Percentiles rank a stretch among this genome's conserved stretches.
phyloP scores from a whole-genome alignment of 2,329 filamentous ascomycete genomes.

The Chaetomiaceae sp. region DNA sequence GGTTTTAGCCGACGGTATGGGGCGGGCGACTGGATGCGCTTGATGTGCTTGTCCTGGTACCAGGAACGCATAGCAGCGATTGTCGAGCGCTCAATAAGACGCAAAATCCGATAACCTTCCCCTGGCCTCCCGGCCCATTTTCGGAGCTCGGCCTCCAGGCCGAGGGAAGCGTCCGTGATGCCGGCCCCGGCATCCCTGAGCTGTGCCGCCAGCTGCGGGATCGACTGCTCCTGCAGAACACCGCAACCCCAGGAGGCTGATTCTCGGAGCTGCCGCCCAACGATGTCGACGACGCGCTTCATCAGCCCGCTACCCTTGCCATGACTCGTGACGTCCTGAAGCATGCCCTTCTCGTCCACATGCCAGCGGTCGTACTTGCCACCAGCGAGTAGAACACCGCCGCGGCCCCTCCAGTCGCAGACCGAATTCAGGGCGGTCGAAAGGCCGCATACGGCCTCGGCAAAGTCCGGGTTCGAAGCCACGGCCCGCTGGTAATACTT shows the following conservation, averaged over 20 bases:
- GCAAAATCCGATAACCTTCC: constrained; percentile 82
- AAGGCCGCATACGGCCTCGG: constrained; percentile 92
- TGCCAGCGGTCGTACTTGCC: constrained; percentile 87
- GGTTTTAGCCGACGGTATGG: constrained; percentile 70
- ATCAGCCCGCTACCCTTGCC: constrained; percentile 73
- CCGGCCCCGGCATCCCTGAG: constrained; percentile 39
- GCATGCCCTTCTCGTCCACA: constrained; percentile 77
- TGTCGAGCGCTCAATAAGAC: constrained; percentile 80
- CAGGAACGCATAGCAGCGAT: constrained; percentile 74
- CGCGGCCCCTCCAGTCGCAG: constrained; percentile 87
- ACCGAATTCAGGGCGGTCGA: constrained; percentile 95
- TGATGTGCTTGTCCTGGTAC: constrained; percentile 78
- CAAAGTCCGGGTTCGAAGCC: constrained; percentile 87
- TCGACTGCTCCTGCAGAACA: constrained; percentile 53
- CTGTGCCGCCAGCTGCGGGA: constrained; percentile 48
- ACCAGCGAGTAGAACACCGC: constrained; percentile 71
- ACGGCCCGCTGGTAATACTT: constrained; percentile 88
- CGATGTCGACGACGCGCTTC: constrained; percentile 84
- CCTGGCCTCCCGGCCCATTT: constrained; percentile 71
- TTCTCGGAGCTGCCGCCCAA: constrained; percentile 80
- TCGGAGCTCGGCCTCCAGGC: constrained; percentile 40
- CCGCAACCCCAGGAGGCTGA: constrained; percentile 82
- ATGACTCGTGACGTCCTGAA: constrained; percentile 65
- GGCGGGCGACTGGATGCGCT: constrained; percentile 49
- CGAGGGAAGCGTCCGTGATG: constrained; percentile 32